Evolutionary conservation across 352 stramenopile species (phyloP), one percentile per base, ranked within the genome.

Genomic region (Phytophthora macrochlamydospora): DNA sequence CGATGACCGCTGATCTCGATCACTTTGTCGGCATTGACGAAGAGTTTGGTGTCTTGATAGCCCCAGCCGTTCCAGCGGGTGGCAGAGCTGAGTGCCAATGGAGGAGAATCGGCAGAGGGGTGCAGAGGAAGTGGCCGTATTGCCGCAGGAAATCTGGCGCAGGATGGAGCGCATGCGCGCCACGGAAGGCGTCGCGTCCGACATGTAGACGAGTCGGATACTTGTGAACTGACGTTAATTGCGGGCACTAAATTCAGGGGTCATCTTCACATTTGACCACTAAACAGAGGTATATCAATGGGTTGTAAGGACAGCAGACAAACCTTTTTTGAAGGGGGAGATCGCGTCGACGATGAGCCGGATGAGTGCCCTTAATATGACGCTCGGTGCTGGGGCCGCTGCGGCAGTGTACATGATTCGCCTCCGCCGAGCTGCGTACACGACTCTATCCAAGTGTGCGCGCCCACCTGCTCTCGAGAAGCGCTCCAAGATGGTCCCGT

Each of bases 41-140:
- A 90, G 32, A 92, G 74, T 50, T 81, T 79, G 46, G 84, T 92
- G 73, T 92, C 84, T 14, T 69, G 67, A 70, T 79, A 92, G 28
- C 84, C 84, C 84, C 84, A 92, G 48, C 84, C 84, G 57, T 91
- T 88, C 84, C 84, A 92, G 56, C 82, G 81, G 14, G 78, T 89
- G 56, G 68, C 59, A 32, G 75, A 57, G 43, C 52, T 76, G 31
- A 76, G 48, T n/a, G 62, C 65, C 38, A 71, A 51, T 56, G 56
- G 55, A 31, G 2, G 60, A 52, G 3, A 52, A 49, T n/a, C 62
- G 32, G 12, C 58, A 28, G 13, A 54, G 30, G 24, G 53, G 38
- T 12, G 45, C 37, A 12, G 49, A 46, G 8, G 24, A 42, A 4
- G 51, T 13, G 28, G 29, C 37, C 3, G 30, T 44, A 24, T 24